Base-by-base conservation (phyloP, 1,139 yeast genomes). In the Magnusiomyces paraingens region DNA sequence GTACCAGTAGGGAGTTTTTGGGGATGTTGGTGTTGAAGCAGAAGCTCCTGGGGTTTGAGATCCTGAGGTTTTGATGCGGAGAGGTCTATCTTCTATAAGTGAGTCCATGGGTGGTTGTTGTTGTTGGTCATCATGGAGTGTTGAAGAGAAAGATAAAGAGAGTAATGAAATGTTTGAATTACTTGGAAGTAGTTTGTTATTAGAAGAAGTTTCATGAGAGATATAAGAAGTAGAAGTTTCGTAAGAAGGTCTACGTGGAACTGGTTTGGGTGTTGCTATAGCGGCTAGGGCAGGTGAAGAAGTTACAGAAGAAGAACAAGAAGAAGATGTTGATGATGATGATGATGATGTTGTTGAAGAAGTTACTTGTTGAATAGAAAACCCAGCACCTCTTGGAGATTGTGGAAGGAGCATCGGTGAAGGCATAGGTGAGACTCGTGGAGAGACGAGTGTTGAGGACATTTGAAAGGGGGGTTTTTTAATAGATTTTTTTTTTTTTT, bases 371-470 rank as follows among this genome's bases (percentile, higher is more conserved):
- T 15, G 45, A 32, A 41, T 39, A 15, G 11, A 10, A 39, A 36
- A 17, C 42, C 48, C 22, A 35, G 41, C 45, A 18, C 45, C 50
- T 11, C 52, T 42, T 3, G 57, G 57, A n/a, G 57, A 55, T 18
- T 50, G 55, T 14, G 57, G 57, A 8, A 52, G 50, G 2, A 55
- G 51, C 18, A 55, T 36, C 8, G 57, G 57, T 1, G 57, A 55
- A 14, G 55, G 55, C 47, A 52, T 20, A 4, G 57, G 57, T 12
- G 57, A 55, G 21, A 53, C 44, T 1, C 49, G 42, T n/a, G 55
- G 55, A 26, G 55, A 53, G 1, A 51, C 35, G 14, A 51, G 46
- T 3, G 51, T 14, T 41, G 52, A 39, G n/a, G 52, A 29, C 18
- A 50, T 29, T 17, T 42, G 18, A 4, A 4, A 10, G 3, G 45